Evolutionary conservation across 2,329 filamentous ascomycete genomes (phyloP), one percentile per base, ranked within the genome.

Genomic region (Emericellopsis cladophorae): DNA sequence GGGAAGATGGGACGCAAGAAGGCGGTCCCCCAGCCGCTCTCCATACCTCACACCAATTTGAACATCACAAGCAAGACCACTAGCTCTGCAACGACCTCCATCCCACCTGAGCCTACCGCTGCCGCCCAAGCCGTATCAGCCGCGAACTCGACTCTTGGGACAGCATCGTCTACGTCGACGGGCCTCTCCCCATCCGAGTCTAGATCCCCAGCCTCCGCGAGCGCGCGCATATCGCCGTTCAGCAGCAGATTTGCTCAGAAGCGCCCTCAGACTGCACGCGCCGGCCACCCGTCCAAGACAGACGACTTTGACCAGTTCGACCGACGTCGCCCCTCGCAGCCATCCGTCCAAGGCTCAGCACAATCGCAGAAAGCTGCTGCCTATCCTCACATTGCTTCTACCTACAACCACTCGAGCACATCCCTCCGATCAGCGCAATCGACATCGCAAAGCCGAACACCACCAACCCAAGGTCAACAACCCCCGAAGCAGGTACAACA

Each of bases 11-110:
- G 66, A 61, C 73, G 72, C 57, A 77, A 44, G 38, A 41, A 74
- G 60, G 61, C 68, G 73, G 61, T 61, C 67, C 73, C 72, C 49
- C 67, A 75, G 64, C 72, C 73, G 60, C 66, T 76, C 60, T 60
- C 66, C 55, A 64, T 76, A 59, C 61, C 64, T 52, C 64, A 64
- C 47, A 50, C 58, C 48, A 56, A 51, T 46, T n/a, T 35, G 26
- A 35, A 21, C 18, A 21, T 16, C 33, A n/a, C 15, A 8, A 21
- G 18, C 8, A 35, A 21, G 33, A n/a, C 9, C n/a, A 35, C 31
- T 37, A 32, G 29, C 32, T 22, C 37, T 34, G 16, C 37, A 16
- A 31, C 37, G 16, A 35, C 21, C 35, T 22, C 35, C 32, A 37
- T 12, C 37, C 36, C 21, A 21, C 8, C 39, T 16, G 24, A 26